phyloP scores from a whole-genome alignment of 2,329 filamentous ascomycete genomes.

The Malbranchea cinnamomea region DNA sequence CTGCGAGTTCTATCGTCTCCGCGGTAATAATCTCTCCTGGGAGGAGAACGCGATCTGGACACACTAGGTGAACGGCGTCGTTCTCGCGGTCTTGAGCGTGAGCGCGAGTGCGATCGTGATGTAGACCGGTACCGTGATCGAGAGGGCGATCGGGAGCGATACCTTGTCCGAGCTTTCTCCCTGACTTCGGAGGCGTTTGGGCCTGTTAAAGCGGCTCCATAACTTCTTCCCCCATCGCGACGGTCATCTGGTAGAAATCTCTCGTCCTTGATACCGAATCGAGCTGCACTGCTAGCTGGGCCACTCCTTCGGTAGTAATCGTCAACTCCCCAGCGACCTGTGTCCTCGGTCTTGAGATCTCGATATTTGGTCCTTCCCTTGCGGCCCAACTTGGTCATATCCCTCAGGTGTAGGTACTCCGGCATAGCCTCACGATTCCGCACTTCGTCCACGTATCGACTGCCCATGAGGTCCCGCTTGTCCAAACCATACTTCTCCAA shows the following conservation, averaged over 20 bases:
- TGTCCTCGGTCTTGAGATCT: constrained; percentile 81
- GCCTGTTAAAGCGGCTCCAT: constrained; percentile 25
- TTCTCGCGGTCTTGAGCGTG: constrained; percentile 6
- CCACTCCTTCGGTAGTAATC: constrained; percentile 26
- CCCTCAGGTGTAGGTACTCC: constrained; percentile 80
- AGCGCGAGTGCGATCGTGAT: constrained; percentile 19
- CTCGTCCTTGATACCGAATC: constrained; percentile 29
- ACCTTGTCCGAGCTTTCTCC: too few species aligned
- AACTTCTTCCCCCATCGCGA: constrained; percentile 16
- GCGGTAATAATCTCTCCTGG: constrained; percentile 29
- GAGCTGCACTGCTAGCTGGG: constrained; percentile 16
- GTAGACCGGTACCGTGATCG: constrained; percentile 15
- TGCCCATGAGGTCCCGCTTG: constrained; percentile 72
- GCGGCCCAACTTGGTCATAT: constrained; percentile 85
- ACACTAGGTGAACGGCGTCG: constrained; percentile 24
- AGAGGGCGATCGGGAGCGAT: constrained; percentile 17
- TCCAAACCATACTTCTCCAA: constrained; percentile 59
- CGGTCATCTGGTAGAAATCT: constrained; percentile 31
- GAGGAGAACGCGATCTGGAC: constrained; percentile 14
- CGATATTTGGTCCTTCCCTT: constrained; percentile 84
- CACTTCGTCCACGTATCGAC: constrained; percentile 68
- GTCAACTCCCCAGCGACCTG: constrained; percentile 57
- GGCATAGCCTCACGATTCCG: constrained; percentile 69
- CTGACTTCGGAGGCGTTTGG: constrained; percentile 32
- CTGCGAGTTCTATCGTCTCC: constrained; percentile 18